These are phyloP conservation scores for Cryptococcus amylolentus DNA, from an alignment of 1,284 basidiomycete species.

Conservation along the genomic window DNA sequence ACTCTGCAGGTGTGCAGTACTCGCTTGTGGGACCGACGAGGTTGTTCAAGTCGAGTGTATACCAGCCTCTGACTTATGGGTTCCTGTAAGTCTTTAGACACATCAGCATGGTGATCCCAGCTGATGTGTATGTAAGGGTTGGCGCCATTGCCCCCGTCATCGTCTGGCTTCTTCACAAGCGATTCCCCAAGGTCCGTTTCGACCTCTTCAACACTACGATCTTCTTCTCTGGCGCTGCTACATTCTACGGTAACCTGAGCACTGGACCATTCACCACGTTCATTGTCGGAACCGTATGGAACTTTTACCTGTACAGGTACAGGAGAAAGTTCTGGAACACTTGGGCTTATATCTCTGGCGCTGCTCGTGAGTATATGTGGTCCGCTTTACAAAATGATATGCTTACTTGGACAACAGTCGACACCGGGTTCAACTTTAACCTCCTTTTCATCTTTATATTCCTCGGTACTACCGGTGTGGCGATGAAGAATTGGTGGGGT, in stretches of 20 bases:
- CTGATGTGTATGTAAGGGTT: conserved; percentile 1
- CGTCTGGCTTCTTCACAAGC: conserved; percentile 18
- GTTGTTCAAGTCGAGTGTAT: conserved; percentile 15
- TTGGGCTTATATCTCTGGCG: conserved; percentile 13
- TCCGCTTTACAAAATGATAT: background rate
- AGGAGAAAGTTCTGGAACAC: conserved; percentile 17
- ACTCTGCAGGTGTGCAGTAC: conserved; percentile 21
- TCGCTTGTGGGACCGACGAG: conserved; percentile 22
- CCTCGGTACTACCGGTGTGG: conserved; percentile 15
- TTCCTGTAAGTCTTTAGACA: conserved; percentile 10
- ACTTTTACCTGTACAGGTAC: conserved; percentile 21
- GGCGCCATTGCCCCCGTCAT: conserved; percentile 14
- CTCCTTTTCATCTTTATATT: conserved; percentile 22
- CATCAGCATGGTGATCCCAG: background rate
- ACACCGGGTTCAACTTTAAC: conserved; percentile 20
- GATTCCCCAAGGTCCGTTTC: conserved; percentile 14
- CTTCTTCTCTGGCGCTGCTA: conserved; percentile 18
- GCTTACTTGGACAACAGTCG: conserved; percentile 9
- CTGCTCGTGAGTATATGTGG: background rate
- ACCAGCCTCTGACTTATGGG: conserved; percentile 16
- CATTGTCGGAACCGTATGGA: conserved; percentile 17
- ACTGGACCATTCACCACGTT: conserved; percentile 21
- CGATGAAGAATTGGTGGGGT: conserved; percentile 23
- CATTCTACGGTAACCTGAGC: conserved; percentile 18
- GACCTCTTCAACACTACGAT: conserved; percentile 22